phyloP scores from a whole-genome alignment of 2,329 filamentous ascomycete species.

The Allantophomopsis cytisporea region DNA sequence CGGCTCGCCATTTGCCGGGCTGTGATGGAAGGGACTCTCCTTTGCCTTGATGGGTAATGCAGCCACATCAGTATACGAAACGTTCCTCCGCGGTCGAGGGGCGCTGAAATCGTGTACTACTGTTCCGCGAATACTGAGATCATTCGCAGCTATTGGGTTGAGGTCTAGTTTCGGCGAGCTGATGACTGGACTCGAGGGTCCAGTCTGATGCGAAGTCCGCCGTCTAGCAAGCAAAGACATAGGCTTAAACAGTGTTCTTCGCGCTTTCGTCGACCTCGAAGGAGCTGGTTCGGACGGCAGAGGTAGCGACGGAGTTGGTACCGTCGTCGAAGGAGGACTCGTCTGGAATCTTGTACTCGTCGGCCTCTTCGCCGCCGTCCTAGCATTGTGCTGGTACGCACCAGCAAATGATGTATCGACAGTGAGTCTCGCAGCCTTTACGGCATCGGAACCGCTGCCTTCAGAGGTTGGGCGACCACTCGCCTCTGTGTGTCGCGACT shows the following conservation, averaged over 20 bases:
- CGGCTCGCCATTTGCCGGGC: background rate
- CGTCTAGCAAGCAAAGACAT: conserved; percentile 21
- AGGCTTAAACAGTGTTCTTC: conserved; percentile 22
- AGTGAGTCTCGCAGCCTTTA: background rate
- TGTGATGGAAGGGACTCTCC: background rate
- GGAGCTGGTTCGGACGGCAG: conserved; percentile 9
- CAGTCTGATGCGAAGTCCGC: conserved; percentile 14
- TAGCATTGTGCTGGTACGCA: no score
- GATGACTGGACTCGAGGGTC: no score
- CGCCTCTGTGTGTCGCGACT: no score
- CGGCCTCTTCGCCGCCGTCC: no score
- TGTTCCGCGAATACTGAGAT: conserved; percentile 50
- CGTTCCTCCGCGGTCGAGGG: conserved; percentile 32
- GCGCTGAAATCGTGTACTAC: conserved; percentile 54
- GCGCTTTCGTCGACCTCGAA: conserved; percentile 13
- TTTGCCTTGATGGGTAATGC: background rate
- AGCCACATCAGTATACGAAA: conserved; percentile 16
- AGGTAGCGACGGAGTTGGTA: no score
- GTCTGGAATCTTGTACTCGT: no score
- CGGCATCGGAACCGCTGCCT: conserved; percentile 3
- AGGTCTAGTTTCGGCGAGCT: no score
- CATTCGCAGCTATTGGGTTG: conserved; percentile 25
- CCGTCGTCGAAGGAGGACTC: no score
- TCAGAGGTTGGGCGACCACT: conserved; percentile 6
- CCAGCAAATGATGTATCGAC: no score